phyloP scores from a whole-genome alignment of 208 protist species.

The Trypanosoma melophagium region DNA sequence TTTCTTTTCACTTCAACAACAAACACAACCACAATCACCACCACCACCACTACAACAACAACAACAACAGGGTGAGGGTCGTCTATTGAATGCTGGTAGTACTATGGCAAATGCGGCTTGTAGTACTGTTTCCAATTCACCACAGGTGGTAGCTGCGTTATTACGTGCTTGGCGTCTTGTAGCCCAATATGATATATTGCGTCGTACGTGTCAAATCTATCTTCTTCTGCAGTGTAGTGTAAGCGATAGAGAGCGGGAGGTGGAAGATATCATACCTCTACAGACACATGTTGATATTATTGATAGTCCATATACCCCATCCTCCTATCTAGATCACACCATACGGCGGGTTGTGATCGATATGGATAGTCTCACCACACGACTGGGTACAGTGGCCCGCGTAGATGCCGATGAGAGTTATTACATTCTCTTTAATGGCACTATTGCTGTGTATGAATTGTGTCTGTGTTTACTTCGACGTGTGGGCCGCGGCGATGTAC shows the following conservation, averaged over 20 bases:
- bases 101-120: neutral
- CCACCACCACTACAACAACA: neutral
- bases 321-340: no score
- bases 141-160: conserved; percentile 8
- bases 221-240: conserved; percentile 11
- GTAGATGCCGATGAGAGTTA: conserved; percentile 45
- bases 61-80: neutral
- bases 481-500: conserved; percentile 1
- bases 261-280: no score
- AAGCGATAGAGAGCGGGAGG: no score
- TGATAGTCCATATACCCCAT: no score
- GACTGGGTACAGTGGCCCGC: conserved; percentile 25
- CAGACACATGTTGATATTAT: conserved; percentile 31
- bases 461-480: conserved; percentile 43
- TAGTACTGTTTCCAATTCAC: no score
- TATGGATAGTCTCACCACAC: conserved; percentile 32
- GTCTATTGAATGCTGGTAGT: neutral
- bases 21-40: neutral
- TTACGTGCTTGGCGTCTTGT: conserved; percentile 56
- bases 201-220: conserved; percentile 42
- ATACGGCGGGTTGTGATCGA: conserved; percentile 20
- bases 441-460: conserved; percentile 72
- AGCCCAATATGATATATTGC: conserved; percentile 47
- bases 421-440: conserved; percentile 49
- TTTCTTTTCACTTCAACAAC: neutral